Percentiles rank a stretch among this genome's conserved stretches.
phyloP scores from a whole-genome alignment of 2,329 filamentous ascomycete genomes.

The Hypocreales sp. region DNA sequence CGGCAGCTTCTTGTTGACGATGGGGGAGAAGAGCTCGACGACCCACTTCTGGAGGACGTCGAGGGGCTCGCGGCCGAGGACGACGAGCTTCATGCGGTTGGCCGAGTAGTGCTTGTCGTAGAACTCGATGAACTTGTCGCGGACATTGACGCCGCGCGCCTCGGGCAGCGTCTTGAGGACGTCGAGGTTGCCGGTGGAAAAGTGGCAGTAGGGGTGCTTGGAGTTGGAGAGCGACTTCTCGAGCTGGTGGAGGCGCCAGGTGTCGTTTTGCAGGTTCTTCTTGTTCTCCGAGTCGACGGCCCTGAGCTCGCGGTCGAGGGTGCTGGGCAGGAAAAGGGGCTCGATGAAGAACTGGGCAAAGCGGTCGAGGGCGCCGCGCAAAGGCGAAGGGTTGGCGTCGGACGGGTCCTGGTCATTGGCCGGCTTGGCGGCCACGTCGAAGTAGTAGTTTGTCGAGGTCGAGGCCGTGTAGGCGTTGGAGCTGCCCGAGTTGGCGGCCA shows the following conservation, averaged over 20 bases:
- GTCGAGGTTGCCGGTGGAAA: constrained; percentile 79
- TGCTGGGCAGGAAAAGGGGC: constrained; percentile 72
- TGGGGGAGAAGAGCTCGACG: constrained; percentile 63
- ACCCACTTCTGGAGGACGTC: constrained; percentile 77
- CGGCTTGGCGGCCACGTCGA: constrained; percentile 77
- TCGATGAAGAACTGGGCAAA: constrained; percentile 91
- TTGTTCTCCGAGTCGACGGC: constrained; percentile 95
- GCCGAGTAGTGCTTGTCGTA: constrained; percentile 82
- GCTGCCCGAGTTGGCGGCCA: constrained; percentile 75
- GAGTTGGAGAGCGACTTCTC: constrained; percentile 81
- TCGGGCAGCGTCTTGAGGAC: constrained; percentile 74
- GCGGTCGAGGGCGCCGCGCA: constrained; percentile 73
- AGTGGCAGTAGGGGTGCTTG: constrained; percentile 77
- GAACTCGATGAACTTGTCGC: constrained; percentile 85
- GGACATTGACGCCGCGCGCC: constrained; percentile 64
- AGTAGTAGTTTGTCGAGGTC: constrained; percentile 95
- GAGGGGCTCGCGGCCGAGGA: constrained; percentile 67
- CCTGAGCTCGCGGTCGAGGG: constrained; percentile 70
- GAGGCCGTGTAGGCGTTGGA: constrained; percentile 92
- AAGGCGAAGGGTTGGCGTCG: constrained; percentile 38
- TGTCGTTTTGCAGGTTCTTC: constrained; percentile 87
- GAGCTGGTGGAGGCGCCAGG: constrained; percentile 76
- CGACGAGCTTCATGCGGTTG: constrained; percentile 84
- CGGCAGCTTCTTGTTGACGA: constrained; percentile 68
- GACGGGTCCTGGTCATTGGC: constrained; percentile 42